phyloP scores from a whole-genome alignment of 257 asterid genomes.

The Gentiana straminea region DNA sequence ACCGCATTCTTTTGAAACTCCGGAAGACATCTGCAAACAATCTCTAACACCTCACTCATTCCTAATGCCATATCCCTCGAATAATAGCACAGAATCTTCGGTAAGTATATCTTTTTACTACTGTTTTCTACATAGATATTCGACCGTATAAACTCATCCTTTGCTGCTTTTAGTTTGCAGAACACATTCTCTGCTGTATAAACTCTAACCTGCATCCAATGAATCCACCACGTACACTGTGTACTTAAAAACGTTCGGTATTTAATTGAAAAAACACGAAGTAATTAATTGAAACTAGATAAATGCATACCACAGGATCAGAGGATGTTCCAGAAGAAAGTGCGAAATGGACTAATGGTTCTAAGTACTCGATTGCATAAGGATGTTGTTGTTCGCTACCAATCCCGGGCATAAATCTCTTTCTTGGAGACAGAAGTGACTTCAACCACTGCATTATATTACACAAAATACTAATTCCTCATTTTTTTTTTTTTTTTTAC shows the following conservation, averaged over 20 bases:
- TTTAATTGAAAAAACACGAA: too few relatives aligned
- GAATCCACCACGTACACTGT: neutral
- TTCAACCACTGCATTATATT: conserved; percentile 61
- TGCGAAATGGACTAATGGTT: conserved; percentile 84
- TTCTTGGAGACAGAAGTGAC: conserved; percentile 65
- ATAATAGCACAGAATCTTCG: conserved; percentile 45
- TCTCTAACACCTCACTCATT: conserved; percentile 41
- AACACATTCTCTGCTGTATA: conserved; percentile 54
- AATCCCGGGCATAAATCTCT: conserved; percentile 31
- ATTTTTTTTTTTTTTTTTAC: too few relatives aligned
- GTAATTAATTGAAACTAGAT: too few relatives aligned
- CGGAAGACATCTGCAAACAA: conserved; percentile 37
- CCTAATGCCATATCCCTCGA: conserved; percentile 74
- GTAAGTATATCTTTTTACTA: conserved; percentile 57
- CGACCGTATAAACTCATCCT: conserved; percentile 61
- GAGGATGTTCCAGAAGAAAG: conserved; percentile 70
- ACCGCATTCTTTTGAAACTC: conserved; percentile 45
- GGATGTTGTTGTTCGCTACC: conserved; percentile 41
- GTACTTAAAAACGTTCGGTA: neutral
- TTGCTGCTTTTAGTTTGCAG: conserved; percentile 56
- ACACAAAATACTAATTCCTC: too few relatives aligned
- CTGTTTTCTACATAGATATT: conserved; percentile 49
- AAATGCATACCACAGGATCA: conserved; percentile 60
- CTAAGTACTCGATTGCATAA: conserved; percentile 70
- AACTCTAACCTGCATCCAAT: conserved; percentile 51